Evolutionary conservation across 2,329 filamentous ascomycete species (phyloP).

Genomic region (Biscogniauxia mediterranea): DNA sequence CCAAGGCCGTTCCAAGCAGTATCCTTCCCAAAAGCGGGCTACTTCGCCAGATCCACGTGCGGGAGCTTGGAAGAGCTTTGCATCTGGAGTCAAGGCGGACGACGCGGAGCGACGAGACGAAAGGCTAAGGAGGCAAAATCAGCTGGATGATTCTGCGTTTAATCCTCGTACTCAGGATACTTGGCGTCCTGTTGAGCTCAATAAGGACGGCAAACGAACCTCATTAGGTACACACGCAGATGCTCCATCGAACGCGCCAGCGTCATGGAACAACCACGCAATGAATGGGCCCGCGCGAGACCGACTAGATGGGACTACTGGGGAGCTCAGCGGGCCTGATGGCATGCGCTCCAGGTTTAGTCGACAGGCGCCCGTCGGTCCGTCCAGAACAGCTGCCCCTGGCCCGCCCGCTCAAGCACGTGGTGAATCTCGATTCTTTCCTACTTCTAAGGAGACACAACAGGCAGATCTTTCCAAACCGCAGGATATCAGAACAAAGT

Average conservation of each 20-base stretch:
- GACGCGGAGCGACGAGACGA: slow-evolving; percentile 41
- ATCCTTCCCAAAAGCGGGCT: not conserved
- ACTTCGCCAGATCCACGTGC: not conserved
- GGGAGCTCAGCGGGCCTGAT: slow-evolving; percentile 8
- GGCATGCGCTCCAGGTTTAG: slow-evolving; percentile 16
- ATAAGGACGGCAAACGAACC: slow-evolving; percentile 36
- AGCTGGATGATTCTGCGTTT: slow-evolving; percentile 44
- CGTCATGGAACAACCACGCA: not conserved
- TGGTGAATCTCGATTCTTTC: slow-evolving; percentile 62
- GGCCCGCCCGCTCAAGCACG: slow-evolving; percentile 39
- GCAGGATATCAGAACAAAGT: slow-evolving; percentile 47
- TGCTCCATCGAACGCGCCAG: slow-evolving; percentile 6
- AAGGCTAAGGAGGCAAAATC: slow-evolving; percentile 41
- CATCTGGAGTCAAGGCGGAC: slow-evolving; percentile 36
- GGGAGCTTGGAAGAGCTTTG: slow-evolving; percentile 24
- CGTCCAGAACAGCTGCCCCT: slow-evolving; percentile 15
- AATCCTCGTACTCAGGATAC: slow-evolving; percentile 50
- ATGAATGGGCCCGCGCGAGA: not conserved
- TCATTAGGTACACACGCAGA: slow-evolving; percentile 24
- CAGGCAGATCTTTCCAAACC: slow-evolving; percentile 36
- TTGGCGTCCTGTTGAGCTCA: slow-evolving; percentile 46
- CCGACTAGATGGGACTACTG: not conserved
- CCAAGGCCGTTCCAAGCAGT: slow-evolving; percentile 1
- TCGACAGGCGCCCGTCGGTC: slow-evolving; percentile 13
- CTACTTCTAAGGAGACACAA: slow-evolving; percentile 47